These are phyloP conservation scores for Tetradesmus obliquus DNA, from an alignment of 139 green algal species.

Conservation along the genomic window DNA sequence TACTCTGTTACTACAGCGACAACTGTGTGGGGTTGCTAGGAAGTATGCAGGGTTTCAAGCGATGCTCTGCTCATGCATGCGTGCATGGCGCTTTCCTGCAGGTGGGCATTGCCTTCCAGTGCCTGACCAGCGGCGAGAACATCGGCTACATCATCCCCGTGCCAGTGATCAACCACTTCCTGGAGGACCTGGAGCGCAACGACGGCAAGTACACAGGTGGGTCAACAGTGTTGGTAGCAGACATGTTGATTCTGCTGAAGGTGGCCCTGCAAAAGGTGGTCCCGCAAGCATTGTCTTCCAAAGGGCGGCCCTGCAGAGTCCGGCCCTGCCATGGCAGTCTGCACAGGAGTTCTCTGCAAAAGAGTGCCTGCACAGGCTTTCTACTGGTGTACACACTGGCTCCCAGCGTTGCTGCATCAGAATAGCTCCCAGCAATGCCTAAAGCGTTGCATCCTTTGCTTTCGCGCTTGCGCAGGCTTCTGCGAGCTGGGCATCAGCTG, in stretches of 20 bases:
- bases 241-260: too few relatives aligned
- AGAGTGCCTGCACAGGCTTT: not conserved
- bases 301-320: too few relatives aligned
- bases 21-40: not conserved
- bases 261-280: too few relatives aligned
- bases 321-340: not conserved
- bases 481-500: slow-evolving; percentile 84
- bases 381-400: not conserved
- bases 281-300: too few relatives aligned
- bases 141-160: slow-evolving; percentile 95
- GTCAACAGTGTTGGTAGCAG: not conserved
- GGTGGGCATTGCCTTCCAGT: slow-evolving; percentile 97
- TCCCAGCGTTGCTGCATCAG: not conserved
- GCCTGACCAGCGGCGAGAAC: slow-evolving; percentile 74
- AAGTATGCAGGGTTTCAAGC: not conserved
- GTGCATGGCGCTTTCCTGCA: slow-evolving; percentile 26
- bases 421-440: too few relatives aligned
- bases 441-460: not conserved
- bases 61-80: not conserved
- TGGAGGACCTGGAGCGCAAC: slow-evolving; percentile 83
- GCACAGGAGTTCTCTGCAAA: not conserved
- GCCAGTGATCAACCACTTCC: slow-evolving; percentile 94
- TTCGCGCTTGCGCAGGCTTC: slow-evolving; percentile 63
- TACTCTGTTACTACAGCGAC: not conserved
- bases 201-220: slow-evolving; percentile 80